These are phyloP conservation scores for Moniliella sp. DNA, from an alignment of 1,284 basidiomycete species.

Conservation along the genomic window DNA sequence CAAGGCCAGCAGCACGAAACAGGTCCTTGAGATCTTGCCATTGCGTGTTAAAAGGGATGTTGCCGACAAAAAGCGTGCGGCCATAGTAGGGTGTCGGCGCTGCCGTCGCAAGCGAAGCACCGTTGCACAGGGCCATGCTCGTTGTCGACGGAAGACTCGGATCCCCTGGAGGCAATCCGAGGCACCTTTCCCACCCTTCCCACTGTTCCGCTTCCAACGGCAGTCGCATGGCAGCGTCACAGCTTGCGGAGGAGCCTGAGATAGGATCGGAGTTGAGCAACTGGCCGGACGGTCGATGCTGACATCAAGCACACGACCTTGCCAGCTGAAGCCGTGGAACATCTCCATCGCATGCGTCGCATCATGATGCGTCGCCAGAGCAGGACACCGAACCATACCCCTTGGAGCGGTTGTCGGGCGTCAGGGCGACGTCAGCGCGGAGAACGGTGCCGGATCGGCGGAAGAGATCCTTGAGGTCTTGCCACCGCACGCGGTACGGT, in stretches of 20 bases:
- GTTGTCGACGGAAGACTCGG: no score
- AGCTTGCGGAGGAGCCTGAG: no score
- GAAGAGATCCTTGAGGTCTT: slow-evolving; percentile 35
- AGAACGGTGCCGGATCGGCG: slow-evolving; percentile 35
- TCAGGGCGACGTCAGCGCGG: slow-evolving; percentile 34
- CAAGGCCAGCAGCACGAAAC: slow-evolving; percentile 40
- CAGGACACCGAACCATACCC: slow-evolving; percentile 26
- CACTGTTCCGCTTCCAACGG: no score
- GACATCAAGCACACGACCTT: slow-evolving; percentile 28
- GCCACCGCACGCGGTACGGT: slow-evolving; percentile 35
- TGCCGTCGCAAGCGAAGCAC: no score
- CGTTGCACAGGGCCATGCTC: no score
- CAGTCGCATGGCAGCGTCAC: no score
- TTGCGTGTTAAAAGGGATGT: slow-evolving; percentile 29
- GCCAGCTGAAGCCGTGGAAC: slow-evolving; percentile 35
- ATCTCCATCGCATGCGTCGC: slow-evolving; percentile 33
- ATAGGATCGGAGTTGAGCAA: no score
- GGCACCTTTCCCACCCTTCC: no score
- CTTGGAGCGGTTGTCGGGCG: slow-evolving; percentile 24
- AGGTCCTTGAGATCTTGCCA: slow-evolving; percentile 33
- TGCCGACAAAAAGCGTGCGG: slow-evolving; percentile 29
- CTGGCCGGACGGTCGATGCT: slow-evolving; percentile 17
- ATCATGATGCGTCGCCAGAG: slow-evolving; percentile 32
- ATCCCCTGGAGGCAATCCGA: no score
- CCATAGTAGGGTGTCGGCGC: slow-evolving; percentile 16